Base-by-base conservation (phyloP, 768 basidiomycete species). In the Leccinum longicurvipes region DNA sequence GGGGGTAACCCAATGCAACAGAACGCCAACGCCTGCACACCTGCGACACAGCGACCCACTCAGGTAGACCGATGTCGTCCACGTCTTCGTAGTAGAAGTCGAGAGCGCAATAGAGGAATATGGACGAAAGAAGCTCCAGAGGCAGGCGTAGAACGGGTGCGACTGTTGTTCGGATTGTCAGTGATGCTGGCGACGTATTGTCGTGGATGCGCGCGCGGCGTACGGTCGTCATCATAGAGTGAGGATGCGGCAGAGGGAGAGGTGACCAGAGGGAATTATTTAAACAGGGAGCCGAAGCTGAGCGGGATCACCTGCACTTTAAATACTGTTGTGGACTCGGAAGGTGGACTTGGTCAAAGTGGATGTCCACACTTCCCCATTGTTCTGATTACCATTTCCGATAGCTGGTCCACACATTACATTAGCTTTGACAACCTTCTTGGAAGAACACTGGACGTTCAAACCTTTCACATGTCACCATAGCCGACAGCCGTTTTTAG, bases 11-110 rank as follows among this genome's bases (percentile, higher is more conserved):
- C 9, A 53, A 53, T 17, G 34, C 53, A 21, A 53, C 27, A 1
- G 11, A 39, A 53, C 50, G 53, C 53, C 53, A 53, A 24, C 2
- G 3, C 27, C 50, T 53, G 50, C 53, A 54, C 10, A 54, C 27
- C 14, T 53, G 9, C 10, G 53, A 29, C 17, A 54, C 53, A 17
- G n/a, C 29, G 17, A 41, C 36, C 50, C 51, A 54, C 17, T 8
- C 7, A 12, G 51, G 51, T 12, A 54, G 24, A 17, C 51, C 36
- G 10, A 8, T 17, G 27, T 53, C 21, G 6, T 21, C 6, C 52
- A 12, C 19, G 28, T 17, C n/a, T 15, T n/a, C 6, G n/a, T n/a
- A 8, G 34, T 39, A 53, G 23, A n/a, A 39, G 3, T 28, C 14
- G 17, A 21, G 36, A 11, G 51, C 36, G 17, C 6, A 54, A n/a